phyloP scores from a whole-genome alignment of 768 basidiomycete species.

The Leccinum sublutescens region DNA sequence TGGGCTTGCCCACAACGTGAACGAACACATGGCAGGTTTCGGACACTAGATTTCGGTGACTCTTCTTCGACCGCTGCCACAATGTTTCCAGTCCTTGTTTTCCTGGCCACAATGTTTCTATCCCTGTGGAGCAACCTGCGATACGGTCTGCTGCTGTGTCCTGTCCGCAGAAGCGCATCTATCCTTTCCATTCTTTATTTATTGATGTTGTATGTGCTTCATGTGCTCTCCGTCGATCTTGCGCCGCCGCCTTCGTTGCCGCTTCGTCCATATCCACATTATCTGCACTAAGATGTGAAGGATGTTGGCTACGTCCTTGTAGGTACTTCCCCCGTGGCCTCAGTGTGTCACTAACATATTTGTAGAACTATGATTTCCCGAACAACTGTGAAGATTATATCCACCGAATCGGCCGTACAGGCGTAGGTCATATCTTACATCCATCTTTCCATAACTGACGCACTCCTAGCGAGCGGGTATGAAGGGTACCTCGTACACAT shows the following conservation, averaged over 20 bases:
- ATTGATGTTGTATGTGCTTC: conserved; percentile 36
- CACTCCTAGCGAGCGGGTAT: conserved; percentile 74
- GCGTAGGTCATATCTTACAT: conserved; percentile 46
- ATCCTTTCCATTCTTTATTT: conserved; percentile 24
- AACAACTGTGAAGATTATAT: conserved; percentile 99
- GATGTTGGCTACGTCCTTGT: conserved; percentile 98
- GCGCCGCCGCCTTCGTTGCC: conserved; percentile 8
- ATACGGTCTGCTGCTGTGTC: conserved; percentile 23
- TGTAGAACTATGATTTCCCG: conserved; percentile 94
- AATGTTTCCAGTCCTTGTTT: conserved; percentile 23
- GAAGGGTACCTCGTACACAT: conserved; percentile 92
- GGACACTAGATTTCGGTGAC: conserved; percentile 25
- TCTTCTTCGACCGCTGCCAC: conserved; percentile 23
- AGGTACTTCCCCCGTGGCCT: conserved; percentile 34
- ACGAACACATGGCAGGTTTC: conserved; percentile 24
- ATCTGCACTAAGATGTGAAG: conserved; percentile 81
- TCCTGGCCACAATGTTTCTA: conserved; percentile 25
- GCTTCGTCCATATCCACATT: conserved; percentile 29
- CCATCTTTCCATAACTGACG: conserved; percentile 14
- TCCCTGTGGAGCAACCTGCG: conserved; percentile 18
- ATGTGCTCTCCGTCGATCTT: conserved; percentile 23
- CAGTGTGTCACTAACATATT: conserved; percentile 5
- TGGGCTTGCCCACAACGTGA: conserved; percentile 18
- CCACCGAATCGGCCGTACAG: conserved; percentile 97
- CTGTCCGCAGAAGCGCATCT: conserved; percentile 34